Percentiles rank a stretch among this genome's conserved stretches.
These are phyloP conservation scores for Crepidotus variabilis DNA, from an alignment of 768 basidiomycete species.

Conservation along the genomic window DNA sequence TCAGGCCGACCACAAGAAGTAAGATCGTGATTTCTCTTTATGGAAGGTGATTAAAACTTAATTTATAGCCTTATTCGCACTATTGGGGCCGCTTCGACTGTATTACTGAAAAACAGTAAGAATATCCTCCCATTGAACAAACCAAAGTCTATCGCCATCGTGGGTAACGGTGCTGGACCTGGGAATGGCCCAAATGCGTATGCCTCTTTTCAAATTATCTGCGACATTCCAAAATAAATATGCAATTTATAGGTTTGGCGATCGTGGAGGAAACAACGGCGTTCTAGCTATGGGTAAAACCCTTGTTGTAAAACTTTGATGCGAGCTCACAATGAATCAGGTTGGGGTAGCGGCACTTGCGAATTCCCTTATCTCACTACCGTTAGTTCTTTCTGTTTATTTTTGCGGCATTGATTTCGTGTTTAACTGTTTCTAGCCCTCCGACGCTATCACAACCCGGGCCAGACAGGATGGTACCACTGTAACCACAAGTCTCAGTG, in stretches of 20 bases:
- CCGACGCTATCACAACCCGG: constrained; percentile 41
- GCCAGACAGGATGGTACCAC: constrained; percentile 35
- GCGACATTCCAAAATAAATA: not conserved
- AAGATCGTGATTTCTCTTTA: constrained; percentile 1
- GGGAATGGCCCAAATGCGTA: constrained; percentile 55
- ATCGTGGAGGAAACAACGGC: constrained; percentile 54
- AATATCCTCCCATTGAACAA: constrained; percentile 41
- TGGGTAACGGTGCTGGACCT: constrained; percentile 58
- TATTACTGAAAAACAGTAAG: constrained; percentile 58
- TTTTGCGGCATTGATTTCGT: not conserved
- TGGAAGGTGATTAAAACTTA: not conserved
- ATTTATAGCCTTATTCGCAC: constrained; percentile 45
- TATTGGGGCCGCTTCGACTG: constrained; percentile 59
- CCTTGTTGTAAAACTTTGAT: not conserved
- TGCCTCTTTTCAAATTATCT: not conserved
- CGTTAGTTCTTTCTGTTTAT: constrained; percentile 22
- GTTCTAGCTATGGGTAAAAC: constrained; percentile 56
- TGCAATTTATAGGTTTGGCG: constrained; percentile 30
- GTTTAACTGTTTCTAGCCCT: constrained; percentile 24
- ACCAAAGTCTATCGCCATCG: constrained; percentile 46
- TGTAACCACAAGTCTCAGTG: constrained; percentile 44
- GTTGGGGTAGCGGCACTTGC: constrained; percentile 49
- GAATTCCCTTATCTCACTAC: constrained; percentile 49
- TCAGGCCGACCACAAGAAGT: constrained; percentile 51
- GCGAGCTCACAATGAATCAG: constrained; percentile 14